Evolutionary conservation across 2,329 filamentous ascomycete genomes (phyloP).

Genomic region (Coniochaeta ligniaria): DNA sequence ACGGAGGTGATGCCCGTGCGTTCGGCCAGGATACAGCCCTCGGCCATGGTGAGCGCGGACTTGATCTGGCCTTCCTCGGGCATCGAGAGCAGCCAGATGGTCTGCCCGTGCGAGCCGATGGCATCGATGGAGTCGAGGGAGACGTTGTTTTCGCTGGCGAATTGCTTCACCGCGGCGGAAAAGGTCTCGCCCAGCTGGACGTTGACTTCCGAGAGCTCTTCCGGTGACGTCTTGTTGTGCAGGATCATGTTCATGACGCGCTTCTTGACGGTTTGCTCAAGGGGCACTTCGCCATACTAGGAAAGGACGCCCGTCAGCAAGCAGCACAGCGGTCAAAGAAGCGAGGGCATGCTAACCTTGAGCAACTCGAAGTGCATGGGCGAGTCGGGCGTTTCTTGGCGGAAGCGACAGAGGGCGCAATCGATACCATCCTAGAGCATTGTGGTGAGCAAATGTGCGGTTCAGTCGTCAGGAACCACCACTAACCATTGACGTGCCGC

Average conservation of each 20-base stretch:
- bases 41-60: constrained; percentile 46
- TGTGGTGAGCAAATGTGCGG: neutral
- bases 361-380: constrained; percentile 48
- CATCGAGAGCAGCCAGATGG: constrained; percentile 48
- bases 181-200: constrained; percentile 37
- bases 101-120: constrained; percentile 50
- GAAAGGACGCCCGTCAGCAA: too few species aligned
- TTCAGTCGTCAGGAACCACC: too few species aligned
- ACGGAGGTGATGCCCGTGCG: neutral
- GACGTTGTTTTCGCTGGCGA: neutral
- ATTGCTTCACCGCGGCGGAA: neutral
- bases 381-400: constrained; percentile 38
- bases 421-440: constrained; percentile 43
- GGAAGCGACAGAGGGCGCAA: constrained; percentile 48
- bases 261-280: constrained; percentile 45
- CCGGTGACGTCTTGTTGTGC: constrained; percentile 41
- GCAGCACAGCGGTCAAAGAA: too few species aligned
- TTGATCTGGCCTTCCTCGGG: constrained; percentile 34
- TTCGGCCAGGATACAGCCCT: constrained; percentile 26
- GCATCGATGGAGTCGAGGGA: constrained; percentile 39
- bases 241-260: constrained; percentile 49
- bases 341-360: too few species aligned
- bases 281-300: constrained; percentile 45
- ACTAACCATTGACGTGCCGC: constrained; percentile 38
- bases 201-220: constrained; percentile 47